Conservation (phyloP, 768 basidiomycete genomes). For the Daedalea quercina region DNA sequence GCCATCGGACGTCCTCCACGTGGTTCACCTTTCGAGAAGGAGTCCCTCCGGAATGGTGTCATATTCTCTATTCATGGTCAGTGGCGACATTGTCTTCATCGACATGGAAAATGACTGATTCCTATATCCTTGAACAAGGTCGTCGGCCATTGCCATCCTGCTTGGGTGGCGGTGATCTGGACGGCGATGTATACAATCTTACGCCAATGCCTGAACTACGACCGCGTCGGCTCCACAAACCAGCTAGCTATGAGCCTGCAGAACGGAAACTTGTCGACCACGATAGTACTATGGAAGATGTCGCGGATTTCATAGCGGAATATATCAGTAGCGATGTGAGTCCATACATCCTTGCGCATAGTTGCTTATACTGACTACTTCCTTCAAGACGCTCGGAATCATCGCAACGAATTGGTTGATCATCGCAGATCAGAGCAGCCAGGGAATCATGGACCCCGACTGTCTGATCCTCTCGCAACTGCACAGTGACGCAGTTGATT, state of each 20-base stretch:
- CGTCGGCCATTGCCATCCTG: conserved; percentile 52
- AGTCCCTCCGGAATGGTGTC: conserved; percentile 52
- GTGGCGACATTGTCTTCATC: conserved; percentile 5
- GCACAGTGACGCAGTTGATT: conserved; percentile 64
- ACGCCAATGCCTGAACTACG: conserved; percentile 19
- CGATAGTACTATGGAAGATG: conserved; percentile 52
- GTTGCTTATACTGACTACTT: not conserved
- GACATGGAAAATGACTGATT: no score
- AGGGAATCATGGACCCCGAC: conserved; percentile 41
- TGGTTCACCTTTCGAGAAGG: conserved; percentile 43
- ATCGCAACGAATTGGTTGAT: conserved; percentile 59
- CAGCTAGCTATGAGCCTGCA: conserved; percentile 47
- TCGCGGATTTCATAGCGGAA: conserved; percentile 65
- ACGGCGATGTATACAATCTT: conserved; percentile 32
- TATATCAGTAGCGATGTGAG: conserved; percentile 61
- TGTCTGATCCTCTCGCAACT: conserved; percentile 49
- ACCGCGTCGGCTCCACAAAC: conserved; percentile 20
- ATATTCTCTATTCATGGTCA: conserved; percentile 58
- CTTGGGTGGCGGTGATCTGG: conserved; percentile 64
- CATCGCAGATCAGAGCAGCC: conserved; percentile 48
- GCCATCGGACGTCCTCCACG: conserved; percentile 56
- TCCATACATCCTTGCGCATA: not conserved
- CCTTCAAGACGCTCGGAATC: conserved; percentile 49
- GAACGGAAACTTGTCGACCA: conserved; percentile 36
- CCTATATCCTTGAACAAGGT: conserved; percentile 30